Conservation (phyloP, 495 filamentous ascomycete genomes). For the Talaromyces liani region DNA sequence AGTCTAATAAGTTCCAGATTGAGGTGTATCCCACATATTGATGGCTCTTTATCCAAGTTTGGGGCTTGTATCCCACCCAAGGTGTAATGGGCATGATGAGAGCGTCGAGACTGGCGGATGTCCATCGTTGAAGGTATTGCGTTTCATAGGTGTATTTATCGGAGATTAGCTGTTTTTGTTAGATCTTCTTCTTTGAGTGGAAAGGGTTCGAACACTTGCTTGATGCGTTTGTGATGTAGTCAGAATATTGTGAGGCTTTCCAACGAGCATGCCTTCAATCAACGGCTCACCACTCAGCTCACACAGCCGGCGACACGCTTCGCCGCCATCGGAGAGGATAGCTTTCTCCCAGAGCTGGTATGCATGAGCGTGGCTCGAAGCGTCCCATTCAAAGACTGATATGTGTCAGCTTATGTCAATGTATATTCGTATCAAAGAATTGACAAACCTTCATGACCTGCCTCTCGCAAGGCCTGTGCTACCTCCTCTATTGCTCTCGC, state of each 20-base stretch:
- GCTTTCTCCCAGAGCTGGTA: constrained; percentile 39
- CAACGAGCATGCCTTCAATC: constrained; percentile 43
- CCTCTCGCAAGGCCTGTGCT: constrained; percentile 30
- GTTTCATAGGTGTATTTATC: constrained; percentile 27
- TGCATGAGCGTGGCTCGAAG: constrained; percentile 22
- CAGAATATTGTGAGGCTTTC: constrained; percentile 24
- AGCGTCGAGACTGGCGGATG: constrained; percentile 50
- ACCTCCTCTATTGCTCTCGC: constrained; percentile 34
- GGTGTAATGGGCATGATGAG: constrained; percentile 54
- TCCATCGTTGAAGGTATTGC: constrained; percentile 44
- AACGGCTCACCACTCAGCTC: constrained; percentile 49
- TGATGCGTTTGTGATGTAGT: constrained; percentile 21
- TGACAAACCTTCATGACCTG: constrained; percentile 35
- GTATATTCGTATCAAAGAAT: constrained; percentile 21
- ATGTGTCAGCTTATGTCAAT: constrained; percentile 12
- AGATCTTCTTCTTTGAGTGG: background rate
- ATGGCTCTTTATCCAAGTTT: constrained; percentile 40
- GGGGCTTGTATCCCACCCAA: constrained; percentile 44
- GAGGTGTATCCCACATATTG: constrained; percentile 57
- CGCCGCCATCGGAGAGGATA: constrained; percentile 53
- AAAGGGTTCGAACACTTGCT: constrained; percentile 9
- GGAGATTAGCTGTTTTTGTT: constrained; percentile 19
- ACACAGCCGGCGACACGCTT: constrained; percentile 39
- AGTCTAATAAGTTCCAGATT: constrained; percentile 64
- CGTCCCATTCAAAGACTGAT: constrained; percentile 39